A percentile compares a stretch with the other conserved stretches of the same genome.
phyloP scores from a whole-genome alignment of 1,284 basidiomycete species.

The Cryptococcus floricola region DNA sequence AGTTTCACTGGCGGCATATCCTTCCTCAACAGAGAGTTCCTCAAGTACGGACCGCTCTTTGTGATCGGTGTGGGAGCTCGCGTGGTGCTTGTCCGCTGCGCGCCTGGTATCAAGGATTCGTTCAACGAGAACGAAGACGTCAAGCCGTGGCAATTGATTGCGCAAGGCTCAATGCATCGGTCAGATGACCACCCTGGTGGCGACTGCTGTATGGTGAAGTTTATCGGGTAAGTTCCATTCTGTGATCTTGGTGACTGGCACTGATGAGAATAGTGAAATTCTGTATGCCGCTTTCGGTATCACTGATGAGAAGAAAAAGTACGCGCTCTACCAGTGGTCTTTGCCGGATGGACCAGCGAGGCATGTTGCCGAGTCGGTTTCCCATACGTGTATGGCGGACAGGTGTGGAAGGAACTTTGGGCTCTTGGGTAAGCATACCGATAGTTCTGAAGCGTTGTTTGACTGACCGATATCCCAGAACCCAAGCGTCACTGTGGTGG shows the following conservation, averaged over 20 bases:
- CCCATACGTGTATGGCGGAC: constrained; percentile 39
- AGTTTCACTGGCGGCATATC: constrained; percentile 42
- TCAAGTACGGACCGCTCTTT: constrained; percentile 37
- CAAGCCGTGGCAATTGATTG: constrained; percentile 41
- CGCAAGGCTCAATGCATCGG: constrained; percentile 33
- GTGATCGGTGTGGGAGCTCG: constrained; percentile 38
- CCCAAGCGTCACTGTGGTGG: constrained; percentile 47
- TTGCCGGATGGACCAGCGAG: constrained; percentile 44
- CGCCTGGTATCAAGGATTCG: constrained; percentile 27
- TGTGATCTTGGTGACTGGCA: neutral
- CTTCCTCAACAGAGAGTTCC: constrained; percentile 45
- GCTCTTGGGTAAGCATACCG: constrained; percentile 29
- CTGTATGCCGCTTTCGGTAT: constrained; percentile 44
- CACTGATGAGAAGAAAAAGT: constrained; percentile 18
- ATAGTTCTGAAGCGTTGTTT: neutral
- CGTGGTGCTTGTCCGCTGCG: constrained; percentile 35
- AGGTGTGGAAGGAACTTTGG: constrained; percentile 42
- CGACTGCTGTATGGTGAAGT: constrained; percentile 39
- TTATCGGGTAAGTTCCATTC: constrained; percentile 38
- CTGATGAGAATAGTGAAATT: constrained; percentile 33
- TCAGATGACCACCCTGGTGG: constrained; percentile 33
- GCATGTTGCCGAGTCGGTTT: constrained; percentile 37
- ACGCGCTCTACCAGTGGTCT: constrained; percentile 45
- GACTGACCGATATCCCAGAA: constrained; percentile 20
- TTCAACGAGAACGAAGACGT: constrained; percentile 25